Base-by-base conservation (phyloP, 2,329 filamentous ascomycete species). In the Aquanectria penicillioides region DNA sequence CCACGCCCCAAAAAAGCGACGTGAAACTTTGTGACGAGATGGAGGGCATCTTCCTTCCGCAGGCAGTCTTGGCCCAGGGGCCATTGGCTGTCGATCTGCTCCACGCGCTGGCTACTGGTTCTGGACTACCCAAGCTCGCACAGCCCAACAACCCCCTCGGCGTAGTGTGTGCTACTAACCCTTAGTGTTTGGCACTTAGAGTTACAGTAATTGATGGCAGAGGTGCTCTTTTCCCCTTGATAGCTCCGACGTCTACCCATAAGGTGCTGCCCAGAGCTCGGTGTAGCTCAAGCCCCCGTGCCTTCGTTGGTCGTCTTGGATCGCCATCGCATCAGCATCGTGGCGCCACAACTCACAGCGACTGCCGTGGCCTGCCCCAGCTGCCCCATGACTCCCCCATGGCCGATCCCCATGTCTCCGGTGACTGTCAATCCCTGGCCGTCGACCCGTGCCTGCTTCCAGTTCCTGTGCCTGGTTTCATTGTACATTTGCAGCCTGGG, bases 11-110 rank as follows among this genome's bases (percentile, higher is more conserved):
- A 57, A 50, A 53, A 56, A 58, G 61, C 36, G 38, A 22, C 18
- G 60, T 65, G 64, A 69, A 70, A 70, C 68, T 64, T 70, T 70
- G 66, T 68, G 67, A 47, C 36, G 54, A 49, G 36, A 66, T 53
- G 65, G 67, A 69, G 41, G 65, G 66, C 62, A 59, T 41, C 37
- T 41, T 10, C 20, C n/a, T 40, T 11, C 33, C 26, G 23, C 17
- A 37, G 11, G 44, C 36, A 52, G 54, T 46, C 55, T 47, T 22
- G 29, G 6, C 56, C 7, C 36, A 26, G 36, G 49, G 31, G n/a
- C 31, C 41, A 59, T 55, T 64, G 56, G 55, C 49, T 48, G 46
- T 31, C 43, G 49, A 57, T 57, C 48, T 37, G 57, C 38, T 22
- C 23, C 25, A 44, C n/a, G n/a, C n/a, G n/a, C n/a, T n/a, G n/a